Evolutionary conservation across 2,329 filamentous ascomycete species (phyloP).

Genomic region (Periglandula ipomoeae): DNA sequence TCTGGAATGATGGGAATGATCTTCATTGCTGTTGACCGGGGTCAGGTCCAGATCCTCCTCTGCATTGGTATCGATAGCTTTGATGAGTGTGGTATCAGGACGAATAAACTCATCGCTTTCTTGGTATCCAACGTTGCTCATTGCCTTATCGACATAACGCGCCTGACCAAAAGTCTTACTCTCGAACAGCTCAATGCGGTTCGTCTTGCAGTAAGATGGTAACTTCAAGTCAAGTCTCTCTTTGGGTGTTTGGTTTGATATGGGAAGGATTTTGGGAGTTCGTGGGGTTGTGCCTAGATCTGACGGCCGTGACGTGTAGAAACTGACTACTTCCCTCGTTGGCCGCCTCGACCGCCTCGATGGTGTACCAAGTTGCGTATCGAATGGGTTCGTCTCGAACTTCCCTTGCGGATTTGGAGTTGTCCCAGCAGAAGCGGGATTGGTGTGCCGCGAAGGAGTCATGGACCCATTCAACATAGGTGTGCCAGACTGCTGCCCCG

Average conservation of each 20-base stretch:
- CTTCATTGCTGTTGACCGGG: slow-evolving; percentile 19
- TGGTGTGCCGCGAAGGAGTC: slow-evolving; percentile 38
- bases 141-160: slow-evolving; percentile 89
- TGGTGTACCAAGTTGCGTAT: slow-evolving; percentile 22
- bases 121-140: slow-evolving; percentile 94
- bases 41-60: slow-evolving; percentile 50
- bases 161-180: slow-evolving; percentile 77
- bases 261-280: slow-evolving; percentile 59
- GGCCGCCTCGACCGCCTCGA: slow-evolving; percentile 32
- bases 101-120: slow-evolving; percentile 84
- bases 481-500: slow-evolving; percentile 18
- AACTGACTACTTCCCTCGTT: slow-evolving; percentile 40
- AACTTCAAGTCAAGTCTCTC: slow-evolving; percentile 71
- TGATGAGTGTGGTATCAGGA: slow-evolving; percentile 63
- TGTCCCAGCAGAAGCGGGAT: slow-evolving; percentile 32
- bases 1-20: slow-evolving; percentile 22
- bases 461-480: slow-evolving; percentile 28
- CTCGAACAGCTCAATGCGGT: slow-evolving; percentile 73
- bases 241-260: slow-evolving; percentile 70
- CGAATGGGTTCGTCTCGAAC: slow-evolving; percentile 21
- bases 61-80: slow-evolving; percentile 48
- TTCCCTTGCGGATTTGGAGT: slow-evolving; percentile 30
- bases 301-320: slow-evolving; percentile 41
- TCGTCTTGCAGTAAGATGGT: slow-evolving; percentile 66
- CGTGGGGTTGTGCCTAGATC: slow-evolving; percentile 39